phyloP scores from a whole-genome alignment of 768 basidiomycete genomes.

The Boletus vinaceobasis region DNA sequence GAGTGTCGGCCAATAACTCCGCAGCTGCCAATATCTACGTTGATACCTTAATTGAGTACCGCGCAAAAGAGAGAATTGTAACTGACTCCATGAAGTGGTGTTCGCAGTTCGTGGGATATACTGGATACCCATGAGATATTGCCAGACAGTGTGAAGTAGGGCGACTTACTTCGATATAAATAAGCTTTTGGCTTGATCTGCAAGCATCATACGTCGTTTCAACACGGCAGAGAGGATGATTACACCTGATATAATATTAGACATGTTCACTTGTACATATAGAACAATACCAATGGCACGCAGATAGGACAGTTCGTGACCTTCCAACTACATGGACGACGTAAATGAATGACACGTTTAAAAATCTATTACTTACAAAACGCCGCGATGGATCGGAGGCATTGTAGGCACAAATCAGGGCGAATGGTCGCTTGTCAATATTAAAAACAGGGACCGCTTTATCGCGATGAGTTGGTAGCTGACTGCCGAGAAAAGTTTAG shows the following conservation, averaged over 20 bases:
- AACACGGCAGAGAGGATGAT: conserved; percentile 92
- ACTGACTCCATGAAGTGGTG: conserved; percentile 84
- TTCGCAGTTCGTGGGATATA: conserved; percentile 88
- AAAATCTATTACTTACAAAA: conserved; percentile 51
- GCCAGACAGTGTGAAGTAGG: neutral
- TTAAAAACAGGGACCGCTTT: conserved; percentile 90
- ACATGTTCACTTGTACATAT: neutral
- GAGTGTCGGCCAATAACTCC: conserved; percentile 82
- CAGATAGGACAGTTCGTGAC: conserved; percentile 86
- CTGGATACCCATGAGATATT: conserved; percentile 36
- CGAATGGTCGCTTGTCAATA: conserved; percentile 89
- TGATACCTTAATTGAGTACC: neutral
- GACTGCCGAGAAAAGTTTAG: neutral
- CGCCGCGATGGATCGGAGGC: conserved; percentile 75
- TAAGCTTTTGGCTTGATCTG: conserved; percentile 89
- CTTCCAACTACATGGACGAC: conserved; percentile 61
- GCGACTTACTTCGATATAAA: conserved; percentile 82
- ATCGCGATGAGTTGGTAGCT: conserved; percentile 2
- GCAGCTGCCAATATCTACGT: conserved; percentile 82
- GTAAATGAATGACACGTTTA: conserved; percentile 4
- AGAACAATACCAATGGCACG: conserved; percentile 70
- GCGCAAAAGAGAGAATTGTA: neutral
- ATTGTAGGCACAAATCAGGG: conserved; percentile 88
- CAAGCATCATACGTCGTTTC: conserved; percentile 88
- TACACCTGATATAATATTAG: conserved; percentile 49